Evolutionary conservation across 768 basidiomycete genomes (phyloP).

Genomic region (Mycena polygramma): DNA sequence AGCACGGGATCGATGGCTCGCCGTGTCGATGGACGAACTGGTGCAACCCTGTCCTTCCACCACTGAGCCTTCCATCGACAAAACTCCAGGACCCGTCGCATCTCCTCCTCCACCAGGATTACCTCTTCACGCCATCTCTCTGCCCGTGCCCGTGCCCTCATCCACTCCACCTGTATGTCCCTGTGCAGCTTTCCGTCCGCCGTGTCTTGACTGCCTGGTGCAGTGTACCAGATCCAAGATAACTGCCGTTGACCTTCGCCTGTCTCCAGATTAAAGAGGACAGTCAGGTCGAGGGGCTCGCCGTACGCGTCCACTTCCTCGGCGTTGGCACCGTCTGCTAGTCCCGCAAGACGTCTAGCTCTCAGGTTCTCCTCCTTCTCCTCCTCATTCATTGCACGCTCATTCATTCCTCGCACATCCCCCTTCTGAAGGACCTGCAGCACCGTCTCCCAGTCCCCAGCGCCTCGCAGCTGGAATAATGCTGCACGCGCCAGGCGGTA

Average conservation of each 20-base stretch:
- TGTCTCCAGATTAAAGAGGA: neutral
- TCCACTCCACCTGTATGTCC: too few species aligned
- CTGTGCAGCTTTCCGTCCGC: too few species aligned
- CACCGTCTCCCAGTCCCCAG: neutral
- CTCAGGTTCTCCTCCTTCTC: neutral
- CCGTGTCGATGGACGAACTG: too few species aligned
- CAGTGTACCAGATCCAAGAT: neutral
- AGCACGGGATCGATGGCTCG: too few species aligned
- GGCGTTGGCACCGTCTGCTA: neutral
- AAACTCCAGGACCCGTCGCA: too few species aligned
- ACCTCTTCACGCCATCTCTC: too few species aligned
- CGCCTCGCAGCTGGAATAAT: neutral
- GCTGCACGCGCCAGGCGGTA: conserved; percentile 16
- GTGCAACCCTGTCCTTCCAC: too few species aligned
- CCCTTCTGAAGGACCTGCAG: neutral
- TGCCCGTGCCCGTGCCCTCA: too few species aligned
- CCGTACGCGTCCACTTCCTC: neutral
- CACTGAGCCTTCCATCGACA: too few species aligned
- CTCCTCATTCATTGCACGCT: neutral
- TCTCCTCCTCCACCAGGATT: too few species aligned
- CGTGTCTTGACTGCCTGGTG: neutral
- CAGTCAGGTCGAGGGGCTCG: neutral
- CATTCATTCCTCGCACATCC: neutral
- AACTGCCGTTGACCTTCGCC: neutral
- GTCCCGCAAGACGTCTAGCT: neutral